phyloP scores from a whole-genome alignment of 176 grass and related monocot genomes.

The Rhipidocladum racemiflorum region DNA sequence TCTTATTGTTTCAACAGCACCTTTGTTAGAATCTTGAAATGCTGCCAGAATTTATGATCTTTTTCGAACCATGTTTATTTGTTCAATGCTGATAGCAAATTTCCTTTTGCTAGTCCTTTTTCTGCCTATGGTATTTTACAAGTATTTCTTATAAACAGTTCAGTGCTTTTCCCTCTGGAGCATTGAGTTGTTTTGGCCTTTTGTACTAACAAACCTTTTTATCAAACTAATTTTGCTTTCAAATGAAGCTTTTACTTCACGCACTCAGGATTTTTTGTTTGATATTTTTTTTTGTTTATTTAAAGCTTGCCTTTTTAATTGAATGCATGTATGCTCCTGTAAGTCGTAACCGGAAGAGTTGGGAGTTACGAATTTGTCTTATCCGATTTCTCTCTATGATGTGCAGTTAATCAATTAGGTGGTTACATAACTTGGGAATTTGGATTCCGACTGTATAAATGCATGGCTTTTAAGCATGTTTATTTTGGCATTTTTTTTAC shows the following conservation, averaged over 20 bases:
- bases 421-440: constrained; percentile 10
- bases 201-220: background rate
- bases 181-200: constrained; percentile 7
- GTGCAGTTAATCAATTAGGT: constrained; percentile 5
- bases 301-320: background rate
- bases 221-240: background rate
- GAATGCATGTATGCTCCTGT: background rate
- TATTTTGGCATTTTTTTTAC: constrained; percentile 13
- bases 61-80: background rate
- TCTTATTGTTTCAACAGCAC: background rate
- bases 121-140: background rate
- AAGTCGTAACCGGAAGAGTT: background rate
- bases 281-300: background rate
- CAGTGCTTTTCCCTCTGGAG: background rate
- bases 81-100: background rate
- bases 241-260: background rate
- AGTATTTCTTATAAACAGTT: background rate
- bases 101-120: background rate
- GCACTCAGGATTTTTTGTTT: background rate
- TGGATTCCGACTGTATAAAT: background rate
- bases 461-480: background rate
- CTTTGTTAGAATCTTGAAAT: background rate
- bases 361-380: background rate
- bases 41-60: background rate
- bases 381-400: background rate